Evolutionary conservation across 352 stramenopile genomes (phyloP).

Genomic region (Globisporangium radiosum): DNA sequence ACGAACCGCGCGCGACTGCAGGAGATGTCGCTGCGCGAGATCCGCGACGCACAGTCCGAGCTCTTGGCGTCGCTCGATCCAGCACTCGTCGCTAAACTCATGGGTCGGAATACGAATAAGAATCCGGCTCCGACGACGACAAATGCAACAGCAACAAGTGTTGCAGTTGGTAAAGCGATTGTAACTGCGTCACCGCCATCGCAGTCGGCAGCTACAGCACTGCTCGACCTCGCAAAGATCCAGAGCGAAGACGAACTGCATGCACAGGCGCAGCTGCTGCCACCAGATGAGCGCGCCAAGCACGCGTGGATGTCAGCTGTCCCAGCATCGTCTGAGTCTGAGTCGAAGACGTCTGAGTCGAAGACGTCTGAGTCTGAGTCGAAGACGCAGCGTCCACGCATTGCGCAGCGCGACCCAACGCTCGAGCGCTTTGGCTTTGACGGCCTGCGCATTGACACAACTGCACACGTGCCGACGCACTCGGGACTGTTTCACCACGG

Average conservation of each 20-base stretch:
- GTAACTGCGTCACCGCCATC: not conserved
- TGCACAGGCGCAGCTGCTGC: conserved; percentile 32
- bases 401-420: conserved; percentile 21
- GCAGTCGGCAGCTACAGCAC: not conserved
- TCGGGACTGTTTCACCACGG: conserved; percentile 80
- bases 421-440: conserved; percentile 68
- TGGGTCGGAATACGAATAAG: conserved; percentile 19
- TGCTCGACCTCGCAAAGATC: conserved; percentile 43
- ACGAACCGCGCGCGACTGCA: conserved; percentile 44
- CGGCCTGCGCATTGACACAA: conserved; percentile 23
- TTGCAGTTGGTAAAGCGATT: conserved; percentile 8
- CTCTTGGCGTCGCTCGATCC: conserved; percentile 55
- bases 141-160: not conserved
- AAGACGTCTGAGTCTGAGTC: too few relatives aligned
- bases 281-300: conserved; percentile 66
- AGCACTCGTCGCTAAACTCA: conserved; percentile 59
- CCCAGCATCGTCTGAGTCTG: too few relatives aligned
- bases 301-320: conserved; percentile 53
- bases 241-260: conserved; percentile 60
- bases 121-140: conserved; percentile 2
- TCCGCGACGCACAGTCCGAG: conserved; percentile 63
- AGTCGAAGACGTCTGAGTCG: too few relatives aligned
- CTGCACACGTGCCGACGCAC: conserved; percentile 24
- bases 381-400: conserved; percentile 5
- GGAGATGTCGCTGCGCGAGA: conserved; percentile 66